Evolutionary conservation across 768 basidiomycete species (phyloP).

Genomic region (Cystobasidiopsis lactophilus): DNA sequence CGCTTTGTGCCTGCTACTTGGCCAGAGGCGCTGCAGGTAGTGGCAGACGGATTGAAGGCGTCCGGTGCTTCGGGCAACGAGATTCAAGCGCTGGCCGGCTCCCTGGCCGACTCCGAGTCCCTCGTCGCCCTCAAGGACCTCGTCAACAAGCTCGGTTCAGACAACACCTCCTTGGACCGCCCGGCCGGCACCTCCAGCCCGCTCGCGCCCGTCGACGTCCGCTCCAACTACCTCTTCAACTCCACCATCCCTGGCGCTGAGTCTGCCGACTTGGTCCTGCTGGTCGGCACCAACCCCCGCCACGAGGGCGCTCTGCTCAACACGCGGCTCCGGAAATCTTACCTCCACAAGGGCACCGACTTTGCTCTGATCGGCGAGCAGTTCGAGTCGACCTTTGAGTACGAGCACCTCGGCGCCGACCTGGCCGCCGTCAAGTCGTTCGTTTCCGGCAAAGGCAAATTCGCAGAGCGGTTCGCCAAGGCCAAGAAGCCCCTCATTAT

Average conservation of each 20-base stretch:
- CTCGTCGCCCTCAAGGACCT: slow-evolving; percentile 85
- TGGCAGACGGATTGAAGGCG: slow-evolving; percentile 51
- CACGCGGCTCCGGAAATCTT: slow-evolving; percentile 85
- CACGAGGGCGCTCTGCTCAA: slow-evolving; percentile 95
- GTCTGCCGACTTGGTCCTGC: slow-evolving; percentile 70
- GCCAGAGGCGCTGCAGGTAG: slow-evolving; percentile 62
- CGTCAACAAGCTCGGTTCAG: slow-evolving; percentile 76
- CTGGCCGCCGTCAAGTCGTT: slow-evolving; percentile 56
- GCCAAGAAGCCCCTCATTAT: slow-evolving; percentile 85
- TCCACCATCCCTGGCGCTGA: slow-evolving; percentile 74
- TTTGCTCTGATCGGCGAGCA: slow-evolving; percentile 76
- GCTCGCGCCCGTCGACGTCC: slow-evolving; percentile 61
- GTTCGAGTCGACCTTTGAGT: slow-evolving; percentile 77
- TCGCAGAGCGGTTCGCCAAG: slow-evolving; percentile 63
- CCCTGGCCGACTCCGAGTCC: slow-evolving; percentile 79
- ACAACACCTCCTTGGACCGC: slow-evolving; percentile 70
- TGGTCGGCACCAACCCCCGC: slow-evolving; percentile 87
- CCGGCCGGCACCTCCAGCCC: slow-evolving; percentile 41
- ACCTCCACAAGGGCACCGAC: slow-evolving; percentile 67
- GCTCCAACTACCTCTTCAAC: slow-evolving; percentile 94
- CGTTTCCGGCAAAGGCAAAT: slow-evolving; percentile 50
- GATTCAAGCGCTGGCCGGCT: slow-evolving; percentile 83
- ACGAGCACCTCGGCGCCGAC: slow-evolving; percentile 65
- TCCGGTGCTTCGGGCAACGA: slow-evolving; percentile 74
- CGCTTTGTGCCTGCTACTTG: slow-evolving; percentile 74